Conservation (phyloP, 2,329 filamentous ascomycete species). For the Nothophoma quercina region DNA sequence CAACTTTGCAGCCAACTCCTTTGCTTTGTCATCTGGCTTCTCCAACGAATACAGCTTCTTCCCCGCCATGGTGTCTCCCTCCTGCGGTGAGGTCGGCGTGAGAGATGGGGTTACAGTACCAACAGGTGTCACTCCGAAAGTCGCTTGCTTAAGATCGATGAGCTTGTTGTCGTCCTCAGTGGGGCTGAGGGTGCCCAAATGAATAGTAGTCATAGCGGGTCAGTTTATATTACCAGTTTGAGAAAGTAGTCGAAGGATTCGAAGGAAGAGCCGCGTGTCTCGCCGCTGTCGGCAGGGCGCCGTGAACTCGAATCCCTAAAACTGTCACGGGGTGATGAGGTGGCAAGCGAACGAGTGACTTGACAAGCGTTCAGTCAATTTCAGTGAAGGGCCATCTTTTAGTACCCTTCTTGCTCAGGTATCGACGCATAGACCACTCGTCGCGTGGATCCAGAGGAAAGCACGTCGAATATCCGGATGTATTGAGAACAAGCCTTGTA, state of each 20-base stretch:
- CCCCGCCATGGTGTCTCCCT: slow-evolving; percentile 40
- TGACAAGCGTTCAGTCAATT: slow-evolving; percentile 26
- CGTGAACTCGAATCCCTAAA: background rate
- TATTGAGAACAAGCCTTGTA: slow-evolving; percentile 48
- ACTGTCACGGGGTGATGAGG: slow-evolving; percentile 8
- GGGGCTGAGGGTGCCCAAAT: slow-evolving; percentile 38
- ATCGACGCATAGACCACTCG: slow-evolving; percentile 38
- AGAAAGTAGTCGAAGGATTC: slow-evolving; percentile 32
- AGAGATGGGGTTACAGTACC: slow-evolving; percentile 35
- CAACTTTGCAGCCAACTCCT: slow-evolving; percentile 45
- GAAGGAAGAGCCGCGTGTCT: slow-evolving; percentile 38
- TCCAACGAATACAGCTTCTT: slow-evolving; percentile 44
- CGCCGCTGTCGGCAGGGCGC: slow-evolving; percentile 26
- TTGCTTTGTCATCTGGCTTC: slow-evolving; percentile 44
- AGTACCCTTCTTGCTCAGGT: slow-evolving; percentile 43
- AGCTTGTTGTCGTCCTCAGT: slow-evolving; percentile 32
- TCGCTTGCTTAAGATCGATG: slow-evolving; percentile 44
- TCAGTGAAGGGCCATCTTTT: slow-evolving; percentile 49
- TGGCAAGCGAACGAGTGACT: slow-evolving; percentile 21
- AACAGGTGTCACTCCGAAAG: slow-evolving; percentile 41
- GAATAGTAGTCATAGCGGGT: slow-evolving; percentile 44
- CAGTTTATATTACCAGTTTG: slow-evolving; percentile 26
- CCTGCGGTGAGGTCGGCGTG: slow-evolving; percentile 36
- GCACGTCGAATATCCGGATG: slow-evolving; percentile 47
- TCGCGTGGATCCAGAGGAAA: slow-evolving; percentile 33